These are phyloP conservation scores for Eutreptiella sp. DNA, from an alignment of 208 protist genomes.

Conservation along the genomic window DNA sequence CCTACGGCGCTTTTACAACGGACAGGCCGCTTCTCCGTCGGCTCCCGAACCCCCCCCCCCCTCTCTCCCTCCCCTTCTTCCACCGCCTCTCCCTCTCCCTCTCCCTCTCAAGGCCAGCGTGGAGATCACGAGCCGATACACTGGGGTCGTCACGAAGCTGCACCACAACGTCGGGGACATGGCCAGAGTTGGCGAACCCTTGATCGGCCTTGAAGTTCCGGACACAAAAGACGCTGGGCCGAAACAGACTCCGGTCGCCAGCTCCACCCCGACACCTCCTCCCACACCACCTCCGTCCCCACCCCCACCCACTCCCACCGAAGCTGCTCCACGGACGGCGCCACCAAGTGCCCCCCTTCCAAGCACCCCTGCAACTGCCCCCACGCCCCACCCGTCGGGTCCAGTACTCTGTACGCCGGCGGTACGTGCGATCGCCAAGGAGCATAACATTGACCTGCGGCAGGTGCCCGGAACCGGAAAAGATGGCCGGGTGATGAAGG, in stretches of 20 bases:
- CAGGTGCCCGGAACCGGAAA: slow-evolving; percentile 54
- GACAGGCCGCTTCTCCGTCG: too few species aligned
- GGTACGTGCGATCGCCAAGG: slow-evolving; percentile 67
- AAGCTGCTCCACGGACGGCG: not conserved
- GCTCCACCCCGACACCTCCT: not conserved
- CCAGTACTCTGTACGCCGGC: slow-evolving; percentile 76
- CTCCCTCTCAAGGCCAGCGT: too few species aligned
- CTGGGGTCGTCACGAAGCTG: slow-evolving; percentile 71
- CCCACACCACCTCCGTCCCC: too few species aligned
- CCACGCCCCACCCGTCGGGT: not conserved
- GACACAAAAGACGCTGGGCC: slow-evolving; percentile 18
- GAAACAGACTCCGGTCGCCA: not conserved
- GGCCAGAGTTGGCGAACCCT: slow-evolving; percentile 64
- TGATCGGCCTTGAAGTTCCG: slow-evolving; percentile 74
- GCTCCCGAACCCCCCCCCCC: too few species aligned
- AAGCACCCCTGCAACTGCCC: slow-evolving; percentile 3
- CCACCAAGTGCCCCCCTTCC: not conserved
- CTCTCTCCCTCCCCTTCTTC: too few species aligned
- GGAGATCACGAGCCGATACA: slow-evolving; percentile 82
- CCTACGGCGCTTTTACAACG: too few species aligned
- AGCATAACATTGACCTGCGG: slow-evolving; percentile 66
- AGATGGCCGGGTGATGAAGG: slow-evolving; percentile 78
- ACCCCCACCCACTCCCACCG: too few species aligned
- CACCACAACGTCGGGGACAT: slow-evolving; percentile 66
- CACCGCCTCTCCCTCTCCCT: too few species aligned